Conservation (phyloP, 2,329 filamentous ascomycete genomes). For the Chrysoporthe deuterocubensis region DNA sequence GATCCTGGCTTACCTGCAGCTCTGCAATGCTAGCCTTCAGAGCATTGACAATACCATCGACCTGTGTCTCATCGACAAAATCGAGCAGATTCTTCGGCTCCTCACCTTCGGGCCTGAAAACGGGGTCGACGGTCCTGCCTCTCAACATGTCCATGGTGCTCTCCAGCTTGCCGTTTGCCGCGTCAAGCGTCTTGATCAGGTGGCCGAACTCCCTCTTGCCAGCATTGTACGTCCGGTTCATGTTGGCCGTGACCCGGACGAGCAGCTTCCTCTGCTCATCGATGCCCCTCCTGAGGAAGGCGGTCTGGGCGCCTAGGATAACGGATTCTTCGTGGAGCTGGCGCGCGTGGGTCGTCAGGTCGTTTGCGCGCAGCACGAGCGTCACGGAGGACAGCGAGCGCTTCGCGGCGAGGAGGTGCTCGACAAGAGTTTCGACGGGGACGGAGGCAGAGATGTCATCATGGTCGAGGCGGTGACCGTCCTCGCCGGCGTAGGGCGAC, state of each 20-base stretch:
- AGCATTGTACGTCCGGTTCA: conserved; percentile 60
- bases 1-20: conserved; percentile 57
- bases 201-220: conserved; percentile 64
- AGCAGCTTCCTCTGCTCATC: conserved; percentile 59
- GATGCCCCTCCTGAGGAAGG: conserved; percentile 69
- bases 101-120: conserved; percentile 63
- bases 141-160: conserved; percentile 69
- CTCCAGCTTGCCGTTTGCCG: conserved; percentile 66
- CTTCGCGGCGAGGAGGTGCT: conserved; percentile 84
- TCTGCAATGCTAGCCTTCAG: conserved; percentile 74
- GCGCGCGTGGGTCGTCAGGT: conserved; percentile 79
- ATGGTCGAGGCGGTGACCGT: neutral
- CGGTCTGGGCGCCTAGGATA: conserved; percentile 70
- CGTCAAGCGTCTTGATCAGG: conserved; percentile 68
- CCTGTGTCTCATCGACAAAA: conserved; percentile 75
- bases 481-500: conserved; percentile 7
- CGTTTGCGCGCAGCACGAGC: conserved; percentile 83
- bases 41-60: conserved; percentile 66
- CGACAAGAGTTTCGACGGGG: conserved; percentile 77
- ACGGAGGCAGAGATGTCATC: conserved; percentile 43
- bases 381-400: conserved; percentile 82
- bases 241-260: conserved; percentile 52
- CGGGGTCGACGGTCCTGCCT: conserved; percentile 65
- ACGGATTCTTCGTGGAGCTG: conserved; percentile 78
- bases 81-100: conserved; percentile 69